Conservation (phyloP, 257 asterid genomes). For the Salvia rosmarinus region DNA sequence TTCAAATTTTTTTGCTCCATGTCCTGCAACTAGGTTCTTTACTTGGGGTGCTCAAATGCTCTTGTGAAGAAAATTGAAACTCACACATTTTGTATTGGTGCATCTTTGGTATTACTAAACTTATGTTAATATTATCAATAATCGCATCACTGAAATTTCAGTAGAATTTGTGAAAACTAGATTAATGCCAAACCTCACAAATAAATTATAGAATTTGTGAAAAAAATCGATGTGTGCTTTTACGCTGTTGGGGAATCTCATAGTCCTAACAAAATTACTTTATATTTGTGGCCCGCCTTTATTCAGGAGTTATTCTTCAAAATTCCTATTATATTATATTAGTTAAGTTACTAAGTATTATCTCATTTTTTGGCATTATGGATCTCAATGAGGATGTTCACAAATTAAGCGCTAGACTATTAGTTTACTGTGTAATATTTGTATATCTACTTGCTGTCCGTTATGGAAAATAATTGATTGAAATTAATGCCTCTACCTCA, state of each 20-base stretch:
- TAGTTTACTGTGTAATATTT: neutral
- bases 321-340: neutral
- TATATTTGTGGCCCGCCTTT: neutral
- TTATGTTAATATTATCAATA: neutral
- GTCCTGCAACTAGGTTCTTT: constrained; percentile 12
- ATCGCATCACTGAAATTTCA: neutral
- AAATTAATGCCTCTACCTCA: too few species aligned
- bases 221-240: neutral
- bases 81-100: neutral
- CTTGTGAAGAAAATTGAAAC: neutral
- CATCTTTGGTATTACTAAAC: neutral
- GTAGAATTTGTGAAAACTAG: neutral
- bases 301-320: neutral
- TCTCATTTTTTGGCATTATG: neutral
- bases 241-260: neutral
- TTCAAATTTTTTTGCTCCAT: neutral
- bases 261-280: neutral
- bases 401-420: neutral
- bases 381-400: neutral
- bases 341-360: too few species aligned
- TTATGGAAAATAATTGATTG: neutral
- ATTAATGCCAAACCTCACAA: neutral
- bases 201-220: constrained; percentile 1
- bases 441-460: neutral
- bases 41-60: neutral